phyloP scores from a whole-genome alignment of 1,284 basidiomycete genomes.

The Phaffia rhodozyma region DNA sequence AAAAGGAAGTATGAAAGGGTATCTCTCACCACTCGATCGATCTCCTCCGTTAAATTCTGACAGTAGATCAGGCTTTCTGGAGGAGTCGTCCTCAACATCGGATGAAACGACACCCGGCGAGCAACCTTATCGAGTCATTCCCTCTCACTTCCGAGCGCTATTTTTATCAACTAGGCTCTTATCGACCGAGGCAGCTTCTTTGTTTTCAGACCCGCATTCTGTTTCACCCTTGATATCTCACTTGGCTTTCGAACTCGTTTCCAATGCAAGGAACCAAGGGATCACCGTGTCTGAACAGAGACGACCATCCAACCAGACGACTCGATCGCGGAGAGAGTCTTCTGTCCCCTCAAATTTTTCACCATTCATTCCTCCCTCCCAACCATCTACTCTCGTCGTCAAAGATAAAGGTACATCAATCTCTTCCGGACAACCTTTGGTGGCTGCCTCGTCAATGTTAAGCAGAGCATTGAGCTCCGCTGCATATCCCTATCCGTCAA shows the following conservation, averaged over 20 bases:
- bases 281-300: slow-evolving; percentile 2
- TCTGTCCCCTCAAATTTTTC: no score
- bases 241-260: slow-evolving; percentile 11
- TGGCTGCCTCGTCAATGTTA: neutral
- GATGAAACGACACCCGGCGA: no score
- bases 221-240: neutral
- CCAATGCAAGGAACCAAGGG: slow-evolving; percentile 4
- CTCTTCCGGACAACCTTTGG: neutral
- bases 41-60: no score
- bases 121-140: neutral
- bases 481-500: neutral
- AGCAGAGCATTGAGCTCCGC: no score
- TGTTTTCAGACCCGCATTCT: neutral
- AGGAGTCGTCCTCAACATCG: no score
- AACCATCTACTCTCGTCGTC: neutral
- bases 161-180: slow-evolving; percentile 16
- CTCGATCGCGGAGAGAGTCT: neutral
- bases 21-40: no score
- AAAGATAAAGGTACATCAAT: neutral
- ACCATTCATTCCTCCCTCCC: neutral
- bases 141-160: slow-evolving; percentile 11
- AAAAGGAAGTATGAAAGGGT: no score
- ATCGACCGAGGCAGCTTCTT: slow-evolving; percentile 8
- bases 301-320: neutral
- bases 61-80: no score